Base-by-base conservation (phyloP, 2,329 filamentous ascomycete species). In the Claviceps spartinae region DNA sequence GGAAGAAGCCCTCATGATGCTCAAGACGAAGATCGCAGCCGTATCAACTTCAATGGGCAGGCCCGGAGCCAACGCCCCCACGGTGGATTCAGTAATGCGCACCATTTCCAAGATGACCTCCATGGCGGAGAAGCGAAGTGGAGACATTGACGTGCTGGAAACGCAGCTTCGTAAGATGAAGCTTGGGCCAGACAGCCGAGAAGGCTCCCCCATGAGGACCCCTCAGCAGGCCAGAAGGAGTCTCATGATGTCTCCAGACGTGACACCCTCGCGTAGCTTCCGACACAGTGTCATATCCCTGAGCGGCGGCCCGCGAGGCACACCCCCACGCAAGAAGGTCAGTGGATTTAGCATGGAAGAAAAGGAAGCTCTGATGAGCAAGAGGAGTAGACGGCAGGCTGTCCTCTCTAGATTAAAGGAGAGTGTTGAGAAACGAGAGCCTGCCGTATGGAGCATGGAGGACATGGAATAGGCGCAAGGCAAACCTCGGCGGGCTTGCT, bases 31-130 rank as follows among this genome's bases (percentile, higher is more conserved):
- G 59, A 75, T 96, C 18, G 83, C 85, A 1, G 70, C 78, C 1
- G 74, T 75, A 7, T 76, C 75, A 18, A 72, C 71, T 48, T 64
- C 71, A 2, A 69, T 71, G 43, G 76, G 72, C 58, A 76, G 68
- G 52, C 67, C 68, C 5, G 65, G 62, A 22, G 62, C 67, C 11
- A 73, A 76, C 49, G 78, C 83, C 4, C 93, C 93, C 0, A 96
- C 90, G 0, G 87, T 96, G 9, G 93, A 96, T 60, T 88, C 88
- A 0, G 87, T 98, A 20, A 84, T 90, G 59, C 87, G 86, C 54
- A 98, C 93, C 1, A 95, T 98, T 58, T 75, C 76, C 53, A 95
- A 93, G 63, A 90, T 98, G 85, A 96, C 90, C 37, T 79, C 75
- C 54, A 91, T 96, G 84, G 86, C 86, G 0, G 88, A 97, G 72